These are phyloP conservation scores for Diaporthe aspalathi DNA, from an alignment of 2,329 filamentous ascomycete species.

Conservation along the genomic window DNA sequence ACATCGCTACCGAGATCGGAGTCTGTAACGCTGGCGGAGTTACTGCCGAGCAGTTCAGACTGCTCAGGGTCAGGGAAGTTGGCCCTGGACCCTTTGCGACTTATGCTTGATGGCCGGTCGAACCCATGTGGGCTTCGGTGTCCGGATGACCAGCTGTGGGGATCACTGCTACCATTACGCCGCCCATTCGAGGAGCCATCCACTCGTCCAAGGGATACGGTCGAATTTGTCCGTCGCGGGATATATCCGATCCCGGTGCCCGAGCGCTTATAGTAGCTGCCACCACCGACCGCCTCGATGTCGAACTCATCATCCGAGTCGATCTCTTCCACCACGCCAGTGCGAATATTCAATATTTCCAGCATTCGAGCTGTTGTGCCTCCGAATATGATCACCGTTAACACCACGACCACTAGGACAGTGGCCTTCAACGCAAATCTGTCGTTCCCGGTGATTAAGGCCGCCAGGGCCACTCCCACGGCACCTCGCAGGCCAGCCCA, in stretches of 20 bases:
- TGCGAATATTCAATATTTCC: conserved; percentile 95
- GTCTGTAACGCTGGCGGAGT: conserved; percentile 60
- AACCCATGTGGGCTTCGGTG: conserved; percentile 61
- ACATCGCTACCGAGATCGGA: conserved; percentile 73
- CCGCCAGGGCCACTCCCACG: conserved; percentile 93
- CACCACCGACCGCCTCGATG: conserved; percentile 80
- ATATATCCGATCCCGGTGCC: conserved; percentile 82
- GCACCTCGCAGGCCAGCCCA: conserved; percentile 97
- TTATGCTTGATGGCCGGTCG: conserved; percentile 60
- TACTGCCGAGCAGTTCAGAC: conserved; percentile 64
- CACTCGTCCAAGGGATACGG: conserved; percentile 66
- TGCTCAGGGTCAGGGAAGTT: conserved; percentile 63
- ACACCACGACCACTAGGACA: conserved; percentile 95
- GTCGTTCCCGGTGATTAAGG: conserved; percentile 85
- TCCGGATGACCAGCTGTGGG: conserved; percentile 65
- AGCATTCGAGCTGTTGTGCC: conserved; percentile 98
- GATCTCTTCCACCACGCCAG: conserved; percentile 94
- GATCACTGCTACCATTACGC: conserved; percentile 43
- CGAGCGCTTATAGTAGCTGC: conserved; percentile 83
- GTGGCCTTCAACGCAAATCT: conserved; percentile 88
- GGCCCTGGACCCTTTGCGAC: conserved; percentile 62
- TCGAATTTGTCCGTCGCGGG: conserved; percentile 73
- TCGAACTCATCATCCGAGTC: conserved; percentile 99
- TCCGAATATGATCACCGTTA: conserved; percentile 98
- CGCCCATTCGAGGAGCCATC: conserved; percentile 45